Evolutionary conservation across 2,329 filamentous ascomycete genomes (phyloP).

Genomic region (Ramichloridium luteum): DNA sequence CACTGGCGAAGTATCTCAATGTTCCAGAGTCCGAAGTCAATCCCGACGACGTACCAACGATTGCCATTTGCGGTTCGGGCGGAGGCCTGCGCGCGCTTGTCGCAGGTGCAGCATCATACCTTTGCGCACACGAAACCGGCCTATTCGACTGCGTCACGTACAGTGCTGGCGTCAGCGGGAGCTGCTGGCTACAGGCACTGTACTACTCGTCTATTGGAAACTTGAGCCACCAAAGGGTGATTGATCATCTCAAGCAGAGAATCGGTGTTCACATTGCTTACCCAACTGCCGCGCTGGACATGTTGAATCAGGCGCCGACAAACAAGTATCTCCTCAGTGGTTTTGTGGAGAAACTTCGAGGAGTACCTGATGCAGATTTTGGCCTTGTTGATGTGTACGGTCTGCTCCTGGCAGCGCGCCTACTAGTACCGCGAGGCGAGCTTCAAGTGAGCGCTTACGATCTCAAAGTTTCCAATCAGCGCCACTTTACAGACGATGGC

Average conservation of each 20-base stretch:
- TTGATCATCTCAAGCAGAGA: conserved; percentile 77
- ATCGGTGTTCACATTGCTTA: conserved; percentile 85
- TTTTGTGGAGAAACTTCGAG: conserved; percentile 81
- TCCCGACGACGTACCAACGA: conserved; percentile 81
- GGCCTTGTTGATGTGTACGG: conserved; percentile 92
- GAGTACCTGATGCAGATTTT: conserved; percentile 66
- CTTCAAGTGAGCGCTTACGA: conserved; percentile 63
- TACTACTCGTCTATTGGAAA: conserved; percentile 70
- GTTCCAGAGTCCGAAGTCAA: conserved; percentile 72
- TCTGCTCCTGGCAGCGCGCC: conserved; percentile 66
- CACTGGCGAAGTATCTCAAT: conserved; percentile 70
- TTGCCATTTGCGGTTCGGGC: conserved; percentile 89
- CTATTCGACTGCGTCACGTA: conserved; percentile 92
- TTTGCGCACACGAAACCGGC: conserved; percentile 73
- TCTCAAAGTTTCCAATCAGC: conserved; percentile 84
- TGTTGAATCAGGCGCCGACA: conserved; percentile 78
- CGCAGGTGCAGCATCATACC: conserved; percentile 75
- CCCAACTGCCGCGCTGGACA: conserved; percentile 67
- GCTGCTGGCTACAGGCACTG: conserved; percentile 85
- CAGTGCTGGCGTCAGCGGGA: conserved; percentile 87
- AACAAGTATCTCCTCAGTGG: conserved; percentile 85
- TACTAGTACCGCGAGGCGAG: conserved; percentile 78
- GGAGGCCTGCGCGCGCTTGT: conserved; percentile 83
- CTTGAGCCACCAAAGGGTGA: conserved; percentile 54
- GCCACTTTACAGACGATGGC: conserved; percentile 61